Conservation (phyloP, 352 stramenopile species). For the Pythium vanterpoolii region DNA sequence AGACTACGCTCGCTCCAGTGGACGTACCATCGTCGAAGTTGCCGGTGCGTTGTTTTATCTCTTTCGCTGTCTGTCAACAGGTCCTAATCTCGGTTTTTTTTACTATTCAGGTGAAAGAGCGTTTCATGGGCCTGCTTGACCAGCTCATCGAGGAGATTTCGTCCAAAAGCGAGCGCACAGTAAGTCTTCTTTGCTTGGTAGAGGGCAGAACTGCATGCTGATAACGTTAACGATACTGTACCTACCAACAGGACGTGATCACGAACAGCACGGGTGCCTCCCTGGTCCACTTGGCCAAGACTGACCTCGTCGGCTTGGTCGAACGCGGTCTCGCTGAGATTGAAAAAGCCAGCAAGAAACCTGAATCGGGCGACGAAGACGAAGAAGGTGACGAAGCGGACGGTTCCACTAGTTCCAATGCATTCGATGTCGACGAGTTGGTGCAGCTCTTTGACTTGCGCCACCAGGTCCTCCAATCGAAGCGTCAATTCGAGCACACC, state of each 20-base stretch:
- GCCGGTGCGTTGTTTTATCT: constrained; percentile 11
- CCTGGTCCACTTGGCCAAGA: constrained; percentile 76
- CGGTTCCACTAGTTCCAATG: constrained; percentile 11
- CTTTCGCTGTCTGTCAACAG: background rate
- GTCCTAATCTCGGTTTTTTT: background rate
- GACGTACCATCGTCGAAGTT: background rate
- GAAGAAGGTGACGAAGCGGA: constrained; percentile 16
- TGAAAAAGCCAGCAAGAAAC: constrained; percentile 27
- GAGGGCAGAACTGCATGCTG: too few relatives aligned
- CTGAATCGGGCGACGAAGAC: constrained; percentile 18
- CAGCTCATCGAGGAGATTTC: constrained; percentile 58
- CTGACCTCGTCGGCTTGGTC: constrained; percentile 55
- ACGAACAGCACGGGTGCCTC: constrained; percentile 69
- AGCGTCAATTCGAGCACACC: constrained; percentile 64
- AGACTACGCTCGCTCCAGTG: background rate
- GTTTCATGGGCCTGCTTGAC: constrained; percentile 56
- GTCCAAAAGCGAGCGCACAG: constrained; percentile 49
- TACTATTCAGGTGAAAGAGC: constrained; percentile 38
- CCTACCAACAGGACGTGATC: constrained; percentile 39
- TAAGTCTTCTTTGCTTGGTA: too few relatives aligned
- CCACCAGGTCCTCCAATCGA: constrained; percentile 67
- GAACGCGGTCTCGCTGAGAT: constrained; percentile 59
- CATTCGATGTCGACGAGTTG: constrained; percentile 62
- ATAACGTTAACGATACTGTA: too few relatives aligned
- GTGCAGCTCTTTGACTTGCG: constrained; percentile 73